These are phyloP conservation scores for Exophiala lecanii-corni DNA, from an alignment of 2,329 filamentous ascomycete species.

Conservation along the genomic window DNA sequence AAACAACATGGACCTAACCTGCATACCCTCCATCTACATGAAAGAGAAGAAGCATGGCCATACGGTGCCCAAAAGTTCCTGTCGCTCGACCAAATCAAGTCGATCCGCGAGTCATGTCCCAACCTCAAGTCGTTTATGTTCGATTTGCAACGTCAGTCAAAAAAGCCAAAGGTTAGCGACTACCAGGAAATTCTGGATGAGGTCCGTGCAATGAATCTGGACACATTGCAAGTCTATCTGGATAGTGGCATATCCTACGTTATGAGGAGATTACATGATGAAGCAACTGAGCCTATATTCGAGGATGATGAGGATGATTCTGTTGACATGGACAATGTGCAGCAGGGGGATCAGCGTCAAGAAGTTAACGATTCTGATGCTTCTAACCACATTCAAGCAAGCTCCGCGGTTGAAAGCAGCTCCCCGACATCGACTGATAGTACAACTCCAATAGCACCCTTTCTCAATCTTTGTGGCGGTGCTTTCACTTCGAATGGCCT, in stretches of 20 bases:
- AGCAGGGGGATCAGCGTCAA: conserved; percentile 1
- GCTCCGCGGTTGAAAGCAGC: neutral
- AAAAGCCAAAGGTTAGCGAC: conserved; percentile 6
- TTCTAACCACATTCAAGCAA: neutral
- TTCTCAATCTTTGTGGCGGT: conserved; percentile 4
- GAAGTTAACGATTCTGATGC: neutral
- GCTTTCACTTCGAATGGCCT: conserved; percentile 1
- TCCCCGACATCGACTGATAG: no score
- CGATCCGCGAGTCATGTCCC: conserved; percentile 14
- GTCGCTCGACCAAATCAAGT: conserved; percentile 11
- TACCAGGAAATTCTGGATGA: conserved; percentile 12
- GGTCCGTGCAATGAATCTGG: conserved; percentile 14
- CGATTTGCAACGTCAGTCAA: conserved; percentile 15
- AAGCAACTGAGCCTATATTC: neutral
- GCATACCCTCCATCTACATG: conserved; percentile 18
- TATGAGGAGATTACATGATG: neutral
- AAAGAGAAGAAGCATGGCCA: conserved; percentile 10
- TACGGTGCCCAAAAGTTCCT: neutral
- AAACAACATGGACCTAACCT: conserved; percentile 17
- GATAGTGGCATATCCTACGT: conserved; percentile 12
- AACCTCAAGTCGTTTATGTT: conserved; percentile 15
- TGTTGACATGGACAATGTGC: neutral
- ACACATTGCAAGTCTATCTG: conserved; percentile 21
- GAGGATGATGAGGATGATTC: neutral
- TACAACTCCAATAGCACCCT: neutral